phyloP scores from a whole-genome alignment of 768 basidiomycete genomes.

The Tylopilus balloui region DNA sequence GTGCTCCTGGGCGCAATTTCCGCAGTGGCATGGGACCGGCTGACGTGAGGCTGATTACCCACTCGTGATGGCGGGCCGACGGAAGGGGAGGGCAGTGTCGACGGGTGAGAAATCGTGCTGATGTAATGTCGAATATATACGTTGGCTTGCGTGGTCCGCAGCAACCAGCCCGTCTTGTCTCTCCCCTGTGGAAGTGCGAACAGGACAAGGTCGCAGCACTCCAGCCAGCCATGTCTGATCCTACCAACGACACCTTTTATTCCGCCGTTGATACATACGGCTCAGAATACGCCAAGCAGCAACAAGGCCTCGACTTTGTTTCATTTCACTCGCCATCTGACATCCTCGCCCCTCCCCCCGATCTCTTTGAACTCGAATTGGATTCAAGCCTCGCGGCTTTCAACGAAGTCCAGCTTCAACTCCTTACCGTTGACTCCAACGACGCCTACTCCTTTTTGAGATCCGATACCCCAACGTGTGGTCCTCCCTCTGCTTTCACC shows the following conservation, averaged over 20 bases:
- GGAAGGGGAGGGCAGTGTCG: conserved; percentile 31
- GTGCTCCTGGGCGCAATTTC: conserved; percentile 17
- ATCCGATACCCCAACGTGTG: conserved; percentile 58
- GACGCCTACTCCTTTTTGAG: conserved; percentile 62
- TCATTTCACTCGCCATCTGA: conserved; percentile 66
- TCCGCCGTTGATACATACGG: conserved; percentile 34
- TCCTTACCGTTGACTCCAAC: conserved; percentile 59
- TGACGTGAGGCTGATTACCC: conserved; percentile 20
- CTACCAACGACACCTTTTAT: conserved; percentile 30
- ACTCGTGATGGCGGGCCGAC: conserved; percentile 17
- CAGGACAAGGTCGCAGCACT: conserved; percentile 25
- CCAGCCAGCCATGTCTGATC: conserved; percentile 29
- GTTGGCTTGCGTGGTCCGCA: conserved; percentile 32
- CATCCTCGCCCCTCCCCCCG: conserved; percentile 72
- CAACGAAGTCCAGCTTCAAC: conserved; percentile 58
- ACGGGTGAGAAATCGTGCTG: conserved; percentile 29
- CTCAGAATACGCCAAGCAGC: conserved; percentile 36
- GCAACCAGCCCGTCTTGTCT: conserved; percentile 15
- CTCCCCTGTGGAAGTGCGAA: conserved; percentile 6
- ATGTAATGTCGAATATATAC: conserved; percentile 36
- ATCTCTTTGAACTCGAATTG: conserved; percentile 80
- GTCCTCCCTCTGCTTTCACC: conserved; percentile 75
- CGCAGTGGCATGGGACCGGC: conserved; percentile 11
- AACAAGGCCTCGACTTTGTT: conserved; percentile 56
- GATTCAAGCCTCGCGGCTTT: conserved; percentile 65